phyloP scores from a whole-genome alignment of 2,329 filamentous ascomycete species.

The Torrubiella hemipterigena region DNA sequence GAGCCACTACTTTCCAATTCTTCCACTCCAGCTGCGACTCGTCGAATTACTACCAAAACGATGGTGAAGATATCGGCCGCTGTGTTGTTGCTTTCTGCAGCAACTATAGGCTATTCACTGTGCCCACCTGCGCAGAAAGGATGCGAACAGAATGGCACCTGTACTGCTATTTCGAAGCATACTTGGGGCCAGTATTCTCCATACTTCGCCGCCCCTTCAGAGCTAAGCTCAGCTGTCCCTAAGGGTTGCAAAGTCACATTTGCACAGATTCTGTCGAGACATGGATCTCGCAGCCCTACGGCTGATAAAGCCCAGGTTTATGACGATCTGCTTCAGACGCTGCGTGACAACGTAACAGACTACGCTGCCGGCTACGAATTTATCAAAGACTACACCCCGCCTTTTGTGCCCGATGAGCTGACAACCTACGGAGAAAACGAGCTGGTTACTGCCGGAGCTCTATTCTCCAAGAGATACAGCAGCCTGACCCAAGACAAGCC shows the following conservation, averaged over 20 bases:
- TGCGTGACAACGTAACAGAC: constrained; percentile 43
- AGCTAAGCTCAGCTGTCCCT: constrained; percentile 49
- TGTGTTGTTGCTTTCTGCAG: too few species aligned
- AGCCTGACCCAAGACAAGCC: constrained; percentile 41
- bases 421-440: constrained; percentile 55
- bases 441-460: constrained; percentile 61
- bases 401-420: constrained; percentile 56
- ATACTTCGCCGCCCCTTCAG: constrained; percentile 63
- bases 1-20: too few species aligned
- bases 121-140: constrained; percentile 5
- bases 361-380: constrained; percentile 59
- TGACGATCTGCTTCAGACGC: constrained; percentile 47
- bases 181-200: constrained; percentile 84
- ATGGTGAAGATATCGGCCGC: too few species aligned
- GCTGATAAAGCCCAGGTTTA: constrained; percentile 53
- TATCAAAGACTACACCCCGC: constrained; percentile 59
- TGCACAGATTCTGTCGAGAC: constrained; percentile 69
- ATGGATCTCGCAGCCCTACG: constrained; percentile 77
- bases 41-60: too few species aligned
- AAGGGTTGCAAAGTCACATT: constrained; percentile 64
- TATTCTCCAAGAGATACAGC: constrained; percentile 65
- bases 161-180: constrained; percentile 47
- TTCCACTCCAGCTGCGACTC: too few species aligned
- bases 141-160: constrained; percentile 23
- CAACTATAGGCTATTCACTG: too few species aligned